Conservation (phyloP, 2,329 filamentous ascomycete species). For the Fusarium multiceps region DNA sequence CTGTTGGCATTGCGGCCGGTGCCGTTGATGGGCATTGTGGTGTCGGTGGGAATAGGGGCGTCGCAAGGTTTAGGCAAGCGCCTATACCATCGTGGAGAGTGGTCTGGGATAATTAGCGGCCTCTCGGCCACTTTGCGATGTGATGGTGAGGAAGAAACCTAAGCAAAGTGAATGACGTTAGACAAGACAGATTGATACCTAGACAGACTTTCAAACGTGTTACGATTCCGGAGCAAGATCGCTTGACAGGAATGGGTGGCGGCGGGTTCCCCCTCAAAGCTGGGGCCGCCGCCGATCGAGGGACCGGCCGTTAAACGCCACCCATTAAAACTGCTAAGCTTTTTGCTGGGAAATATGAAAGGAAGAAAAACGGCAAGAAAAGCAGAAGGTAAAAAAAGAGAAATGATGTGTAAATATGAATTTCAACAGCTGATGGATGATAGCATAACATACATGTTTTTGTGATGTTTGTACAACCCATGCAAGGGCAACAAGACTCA, state of each 20-base stretch:
- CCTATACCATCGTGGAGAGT: constrained; percentile 53
- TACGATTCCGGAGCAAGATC: constrained; percentile 23
- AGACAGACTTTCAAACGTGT: constrained; percentile 30
- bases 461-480: constrained; percentile 46
- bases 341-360: constrained; percentile 10
- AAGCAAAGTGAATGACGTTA: constrained; percentile 35
- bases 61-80: constrained; percentile 44
- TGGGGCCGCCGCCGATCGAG: constrained; percentile 41
- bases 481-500: constrained; percentile 50
- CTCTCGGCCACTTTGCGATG: constrained; percentile 31
- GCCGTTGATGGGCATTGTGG: constrained; percentile 48
- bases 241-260: constrained; percentile 41
- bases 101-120: constrained; percentile 40
- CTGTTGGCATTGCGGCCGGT: constrained; percentile 49
- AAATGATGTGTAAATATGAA: constrained; percentile 10
- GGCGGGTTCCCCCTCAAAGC: constrained; percentile 39
- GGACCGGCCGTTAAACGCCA: constrained; percentile 42
- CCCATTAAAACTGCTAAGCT: constrained; percentile 35
- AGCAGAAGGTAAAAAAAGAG: background rate
- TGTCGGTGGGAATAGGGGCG: constrained; percentile 29
- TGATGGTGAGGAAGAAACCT: constrained; percentile 34
- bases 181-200: constrained; percentile 25
- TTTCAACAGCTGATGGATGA: constrained; percentile 1
- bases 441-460: constrained; percentile 36
- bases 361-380: background rate